Conservation (phyloP, 2,329 filamentous ascomycete genomes). For the Alternaria postmessia region DNA sequence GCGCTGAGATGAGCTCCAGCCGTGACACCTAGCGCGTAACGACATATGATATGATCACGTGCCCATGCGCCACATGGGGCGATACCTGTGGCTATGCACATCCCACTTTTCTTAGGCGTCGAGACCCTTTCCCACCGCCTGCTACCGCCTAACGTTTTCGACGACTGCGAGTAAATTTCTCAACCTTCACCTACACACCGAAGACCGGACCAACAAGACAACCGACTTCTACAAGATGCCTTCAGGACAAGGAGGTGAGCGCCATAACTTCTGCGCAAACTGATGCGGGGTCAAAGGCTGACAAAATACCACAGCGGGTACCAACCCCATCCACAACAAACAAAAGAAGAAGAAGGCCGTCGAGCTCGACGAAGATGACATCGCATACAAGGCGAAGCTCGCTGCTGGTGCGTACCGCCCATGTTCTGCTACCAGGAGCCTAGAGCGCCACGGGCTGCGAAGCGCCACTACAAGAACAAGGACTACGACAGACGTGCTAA, state of each 20-base stretch:
- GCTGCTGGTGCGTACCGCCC: slow-evolving; percentile 72
- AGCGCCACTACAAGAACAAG: not conserved
- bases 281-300: slow-evolving; percentile 28
- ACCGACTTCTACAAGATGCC: slow-evolving; percentile 52
- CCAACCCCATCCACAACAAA: slow-evolving; percentile 72
- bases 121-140: slow-evolving; percentile 31
- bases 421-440: not conserved
- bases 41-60: slow-evolving; percentile 4
- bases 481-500: slow-evolving; percentile 1
- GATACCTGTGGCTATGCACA: slow-evolving; percentile 10
- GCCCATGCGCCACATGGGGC: not conserved
- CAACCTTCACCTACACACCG: slow-evolving; percentile 11
- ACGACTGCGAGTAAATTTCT: slow-evolving; percentile 24
- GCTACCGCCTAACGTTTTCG: slow-evolving; percentile 23
- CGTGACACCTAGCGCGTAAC: not conserved
- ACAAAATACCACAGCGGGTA: slow-evolving; percentile 53
- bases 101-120: slow-evolving; percentile 25
- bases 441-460: not conserved
- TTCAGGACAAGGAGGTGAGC: slow-evolving; percentile 60
- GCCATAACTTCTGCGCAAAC: not conserved
- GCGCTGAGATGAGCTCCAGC: slow-evolving; percentile 2
- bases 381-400: slow-evolving; percentile 84
- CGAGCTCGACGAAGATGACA: slow-evolving; percentile 87
- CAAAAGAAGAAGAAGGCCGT: slow-evolving; percentile 78
- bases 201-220: not conserved